Evolutionary conservation across 352 stramenopile species (phyloP).

Genomic region (Globisporangium splendens): DNA sequence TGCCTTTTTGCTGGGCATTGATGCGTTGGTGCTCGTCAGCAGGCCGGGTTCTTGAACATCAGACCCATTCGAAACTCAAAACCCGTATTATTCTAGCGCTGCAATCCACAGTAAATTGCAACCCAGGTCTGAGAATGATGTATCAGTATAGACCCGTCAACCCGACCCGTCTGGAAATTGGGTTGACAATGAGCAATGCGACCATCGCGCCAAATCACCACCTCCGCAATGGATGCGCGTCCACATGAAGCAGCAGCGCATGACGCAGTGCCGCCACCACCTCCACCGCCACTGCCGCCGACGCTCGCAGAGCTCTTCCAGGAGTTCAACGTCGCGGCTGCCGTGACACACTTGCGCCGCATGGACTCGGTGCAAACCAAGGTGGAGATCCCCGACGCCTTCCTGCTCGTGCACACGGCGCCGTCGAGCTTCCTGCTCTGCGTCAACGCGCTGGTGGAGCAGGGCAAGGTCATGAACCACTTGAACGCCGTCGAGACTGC

Average conservation of each 20-base stretch:
- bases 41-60: no score
- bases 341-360: conserved; percentile 25
- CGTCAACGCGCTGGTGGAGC: conserved; percentile 21
- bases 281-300: conserved; percentile 3
- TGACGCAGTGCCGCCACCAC: background rate
- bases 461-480: conserved; percentile 4
- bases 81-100: no score
- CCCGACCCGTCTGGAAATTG: no score
- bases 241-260: background rate
- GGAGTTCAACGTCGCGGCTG: conserved; percentile 20
- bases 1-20: no score
- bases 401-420: conserved; percentile 22
- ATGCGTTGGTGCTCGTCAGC: no score
- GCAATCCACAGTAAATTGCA: no score
- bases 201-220: no score
- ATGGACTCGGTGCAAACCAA: conserved; percentile 30
- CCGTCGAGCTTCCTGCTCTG: conserved; percentile 41
- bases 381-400: conserved; percentile 31
- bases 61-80: no score
- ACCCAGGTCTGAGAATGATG: no score
- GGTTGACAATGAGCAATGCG: no score
- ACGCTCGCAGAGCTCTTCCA: conserved; percentile 32
- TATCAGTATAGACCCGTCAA: no score
- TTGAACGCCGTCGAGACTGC: conserved; percentile 11
- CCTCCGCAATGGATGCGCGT: no score